Evolutionary conservation across 2,329 filamentous ascomycete species (phyloP).

Genomic region (Monilinia vaccinii-corymbosi): DNA sequence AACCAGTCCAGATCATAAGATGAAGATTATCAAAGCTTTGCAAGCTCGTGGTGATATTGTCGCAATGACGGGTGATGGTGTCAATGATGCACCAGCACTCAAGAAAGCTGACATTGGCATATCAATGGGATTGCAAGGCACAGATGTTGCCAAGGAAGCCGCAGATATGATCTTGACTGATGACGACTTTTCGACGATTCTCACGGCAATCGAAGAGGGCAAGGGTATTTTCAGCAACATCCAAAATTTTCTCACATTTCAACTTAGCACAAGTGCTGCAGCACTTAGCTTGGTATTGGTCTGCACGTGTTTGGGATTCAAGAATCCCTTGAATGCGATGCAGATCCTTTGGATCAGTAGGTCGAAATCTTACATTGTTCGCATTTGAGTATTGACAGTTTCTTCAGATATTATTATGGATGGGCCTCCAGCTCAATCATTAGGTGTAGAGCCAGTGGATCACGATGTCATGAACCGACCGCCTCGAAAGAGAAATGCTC

Average conservation of each 20-base stretch:
- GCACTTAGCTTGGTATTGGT: slow-evolving; percentile 84
- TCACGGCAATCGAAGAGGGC: slow-evolving; percentile 94
- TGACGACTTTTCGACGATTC: slow-evolving; percentile 83
- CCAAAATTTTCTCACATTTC: slow-evolving; percentile 97
- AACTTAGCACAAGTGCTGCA: slow-evolving; percentile 92
- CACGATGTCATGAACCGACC: slow-evolving; percentile 88
- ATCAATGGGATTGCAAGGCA: slow-evolving; percentile 89
- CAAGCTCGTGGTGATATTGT: slow-evolving; percentile 93
- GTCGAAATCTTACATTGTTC: slow-evolving; percentile 31
- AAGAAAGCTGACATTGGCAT: slow-evolving; percentile 98
- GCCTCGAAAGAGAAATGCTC: slow-evolving; percentile 75
- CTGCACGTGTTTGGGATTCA: slow-evolving; percentile 87
- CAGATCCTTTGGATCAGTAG: slow-evolving; percentile 99
- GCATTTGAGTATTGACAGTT: slow-evolving; percentile 10
- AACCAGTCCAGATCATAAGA: slow-evolving; percentile 93
- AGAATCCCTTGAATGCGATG: slow-evolving; percentile 96
- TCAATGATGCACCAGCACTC: slow-evolving; percentile 92
- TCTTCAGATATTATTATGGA: slow-evolving; percentile 94
- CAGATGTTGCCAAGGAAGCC: slow-evolving; percentile 93
- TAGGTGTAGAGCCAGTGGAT: slow-evolving; percentile 92
- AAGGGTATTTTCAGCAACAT: slow-evolving; percentile 99
- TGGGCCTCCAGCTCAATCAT: slow-evolving; percentile 90
- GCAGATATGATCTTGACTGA: slow-evolving; percentile 90
- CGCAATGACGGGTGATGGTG: slow-evolving; percentile 97
- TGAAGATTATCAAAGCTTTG: slow-evolving; percentile 89